Evolutionary conservation across 768 basidiomycete genomes (phyloP).

Genomic region (Lactarius psammicola): DNA sequence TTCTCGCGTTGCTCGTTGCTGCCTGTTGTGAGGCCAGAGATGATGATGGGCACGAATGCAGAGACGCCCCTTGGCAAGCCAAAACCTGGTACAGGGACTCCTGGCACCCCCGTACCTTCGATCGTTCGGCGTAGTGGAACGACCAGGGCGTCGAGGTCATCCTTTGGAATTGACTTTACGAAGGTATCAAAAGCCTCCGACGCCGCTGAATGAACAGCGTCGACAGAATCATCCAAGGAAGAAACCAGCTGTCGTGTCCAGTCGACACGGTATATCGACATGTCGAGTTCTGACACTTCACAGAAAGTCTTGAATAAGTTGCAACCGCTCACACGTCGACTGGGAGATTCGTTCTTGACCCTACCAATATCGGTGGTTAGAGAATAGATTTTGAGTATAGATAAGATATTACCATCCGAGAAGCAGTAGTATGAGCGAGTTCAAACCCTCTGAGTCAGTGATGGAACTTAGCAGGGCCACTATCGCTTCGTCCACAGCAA

Average conservation of each 20-base stretch:
- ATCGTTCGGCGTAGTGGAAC: conserved; percentile 86
- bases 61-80: conserved; percentile 79
- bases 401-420: conserved; percentile 71
- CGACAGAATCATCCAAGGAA: conserved; percentile 73
- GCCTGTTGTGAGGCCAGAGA: conserved; percentile 90
- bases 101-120: conserved; percentile 79
- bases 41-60: conserved; percentile 81
- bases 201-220: conserved; percentile 76
- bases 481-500: conserved; percentile 73
- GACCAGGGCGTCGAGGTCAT: conserved; percentile 88
- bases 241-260: conserved; percentile 91
- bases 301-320: conserved; percentile 80
- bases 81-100: conserved; percentile 80
- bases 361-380: conserved; percentile 39
- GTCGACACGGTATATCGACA: conserved; percentile 83
- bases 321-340: conserved; percentile 76
- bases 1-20: conserved; percentile 95
- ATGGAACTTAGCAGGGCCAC: conserved; percentile 75
- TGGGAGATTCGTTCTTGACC: conserved; percentile 73
- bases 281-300: conserved; percentile 76
- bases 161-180: conserved; percentile 87
- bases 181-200: conserved; percentile 82
- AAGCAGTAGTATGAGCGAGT: conserved; percentile 83
- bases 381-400: not conserved
- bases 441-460: conserved; percentile 81